Evolutionary conservation across 805 yeast genomes (phyloP), one percentile per base, ranked within the genome.

Genomic region (Kodamaea lidongshanica): DNA sequence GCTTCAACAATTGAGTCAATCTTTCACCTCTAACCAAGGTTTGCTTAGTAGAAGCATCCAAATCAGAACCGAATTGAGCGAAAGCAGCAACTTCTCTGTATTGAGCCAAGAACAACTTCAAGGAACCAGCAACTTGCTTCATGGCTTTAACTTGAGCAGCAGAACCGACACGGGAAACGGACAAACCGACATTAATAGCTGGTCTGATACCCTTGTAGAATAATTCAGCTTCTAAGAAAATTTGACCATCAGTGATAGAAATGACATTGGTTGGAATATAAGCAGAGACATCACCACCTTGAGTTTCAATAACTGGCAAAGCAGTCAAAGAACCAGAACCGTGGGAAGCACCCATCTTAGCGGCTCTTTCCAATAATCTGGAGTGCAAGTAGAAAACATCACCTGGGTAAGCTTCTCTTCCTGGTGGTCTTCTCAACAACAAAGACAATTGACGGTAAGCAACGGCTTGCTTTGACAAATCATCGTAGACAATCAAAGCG

Each of bases 151-250:
- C 97, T 78, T 92, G 98, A 59, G 98, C 98, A 59, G 98, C 98
- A 48, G 97, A 89, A 74, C 98, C 98, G 74, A 92, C 98, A 79
- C 98, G 95, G 58, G 98, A 92, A 56, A 89, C 98, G 58, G 97
- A 92, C 60, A 89, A 80, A 88, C 98, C 98, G 69, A 89, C 97
- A 72, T 89, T 89, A 61, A 89, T 89, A 60, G 98, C 97, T 63
- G 98, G 98, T 79, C 98, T 88, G 70, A 89, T 87, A 87, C 98
- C 98, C 79, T 88, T 92, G 92, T 89, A 87, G 89, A 89, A 89
- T 67, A 89, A 77, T 75, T 89, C 98, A 65, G 97, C 94, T 78
- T 88, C 96, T 77, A 87, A 80, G 92, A 87, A 87, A 65, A 87
- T 87, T 74, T 87, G 96, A 66, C 95, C 96, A 65, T 86, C 95